These are phyloP conservation scores for Phaffia rhodozyma DNA, from an alignment of 1,284 basidiomycete genomes.

Conservation along the genomic window DNA sequence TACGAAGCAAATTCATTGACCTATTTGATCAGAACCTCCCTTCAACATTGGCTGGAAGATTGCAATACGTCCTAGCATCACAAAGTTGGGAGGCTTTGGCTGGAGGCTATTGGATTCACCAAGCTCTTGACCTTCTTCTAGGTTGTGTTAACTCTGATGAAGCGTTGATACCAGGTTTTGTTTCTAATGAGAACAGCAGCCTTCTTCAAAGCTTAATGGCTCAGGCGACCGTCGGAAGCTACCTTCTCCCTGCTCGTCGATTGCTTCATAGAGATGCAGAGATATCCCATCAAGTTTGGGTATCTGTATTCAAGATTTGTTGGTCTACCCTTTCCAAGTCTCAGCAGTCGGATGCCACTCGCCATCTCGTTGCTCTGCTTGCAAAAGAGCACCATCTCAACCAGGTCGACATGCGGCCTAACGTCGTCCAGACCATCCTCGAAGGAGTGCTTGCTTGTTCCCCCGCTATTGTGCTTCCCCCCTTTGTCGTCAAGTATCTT, in stretches of 20 bases:
- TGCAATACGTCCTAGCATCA: slow-evolving; percentile 83
- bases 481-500: slow-evolving; percentile 90
- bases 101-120: slow-evolving; percentile 89
- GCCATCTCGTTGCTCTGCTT: slow-evolving; percentile 79
- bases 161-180: slow-evolving; percentile 21
- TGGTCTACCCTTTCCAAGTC: slow-evolving; percentile 77
- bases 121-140: slow-evolving; percentile 80
- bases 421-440: slow-evolving; percentile 85
- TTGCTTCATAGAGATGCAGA: slow-evolving; percentile 70
- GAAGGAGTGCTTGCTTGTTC: slow-evolving; percentile 71
- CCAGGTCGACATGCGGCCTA: slow-evolving; percentile 83
- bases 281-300: slow-evolving; percentile 73
- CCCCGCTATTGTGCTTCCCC: slow-evolving; percentile 78
- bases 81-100: slow-evolving; percentile 93
- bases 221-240: slow-evolving; percentile 36
- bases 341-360: slow-evolving; percentile 79
- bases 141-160: slow-evolving; percentile 64
- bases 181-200: background rate
- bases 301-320: slow-evolving; percentile 76
- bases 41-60: slow-evolving; percentile 61
- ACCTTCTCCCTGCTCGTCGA: slow-evolving; percentile 68
- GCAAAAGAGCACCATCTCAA: slow-evolving; percentile 88
- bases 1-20: slow-evolving; percentile 81
- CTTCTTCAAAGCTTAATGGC: background rate
- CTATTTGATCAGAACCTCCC: slow-evolving; percentile 83